Evolutionary conservation across 108 stramenopile species (phyloP), one percentile per base, ranked within the genome.

Genomic region (Discostella stelligeroides): DNA sequence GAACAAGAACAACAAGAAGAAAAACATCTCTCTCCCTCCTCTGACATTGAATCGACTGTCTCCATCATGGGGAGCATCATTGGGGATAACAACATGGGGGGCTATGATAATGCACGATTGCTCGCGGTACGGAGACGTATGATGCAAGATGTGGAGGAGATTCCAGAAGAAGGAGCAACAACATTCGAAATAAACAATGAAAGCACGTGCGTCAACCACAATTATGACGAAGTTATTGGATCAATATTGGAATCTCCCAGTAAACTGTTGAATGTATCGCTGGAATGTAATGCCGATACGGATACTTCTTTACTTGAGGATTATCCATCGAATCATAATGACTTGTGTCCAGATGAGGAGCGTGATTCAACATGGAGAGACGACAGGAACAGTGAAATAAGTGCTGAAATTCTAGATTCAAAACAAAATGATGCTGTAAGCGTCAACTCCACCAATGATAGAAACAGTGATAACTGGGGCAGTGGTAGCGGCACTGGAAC

Each of bases 31-130:
- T 29, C 46, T 55, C 53, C 53, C 55, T 40, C 50, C 45, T 73
- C 72, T 28, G 27, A 41, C 4, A 42, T 73, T 30, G 72, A 54
- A 14, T 73, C 72, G n/a, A 73, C 62, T 42, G 58, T 80, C 2
- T 80, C 79, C 12, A 39, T 73, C 37, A 73, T 80, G 79, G 72
- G 72, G 20, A 80, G 68, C 53, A 25, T 49, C 37, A 39, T 25
- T 15, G 66, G 62, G 1, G 56, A 72, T 23, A 46, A 61, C 29
- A 68, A 48, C 24, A 59, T 57, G 11, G 45, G 34, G 40, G 30
- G 18, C 38, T 40, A 46, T 21, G 69, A 65, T 37, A 27, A 53
- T 29, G 30, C 18, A 15, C 60, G 56, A 60, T 76, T 50, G 68
- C 40, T 63, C 12, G 57, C 63, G 46, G 47, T 65, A 9, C 58